These are phyloP conservation scores for Gilbertella persicaria DNA, from an alignment of 371 early-diverging fungal species.

Conservation along the genomic window DNA sequence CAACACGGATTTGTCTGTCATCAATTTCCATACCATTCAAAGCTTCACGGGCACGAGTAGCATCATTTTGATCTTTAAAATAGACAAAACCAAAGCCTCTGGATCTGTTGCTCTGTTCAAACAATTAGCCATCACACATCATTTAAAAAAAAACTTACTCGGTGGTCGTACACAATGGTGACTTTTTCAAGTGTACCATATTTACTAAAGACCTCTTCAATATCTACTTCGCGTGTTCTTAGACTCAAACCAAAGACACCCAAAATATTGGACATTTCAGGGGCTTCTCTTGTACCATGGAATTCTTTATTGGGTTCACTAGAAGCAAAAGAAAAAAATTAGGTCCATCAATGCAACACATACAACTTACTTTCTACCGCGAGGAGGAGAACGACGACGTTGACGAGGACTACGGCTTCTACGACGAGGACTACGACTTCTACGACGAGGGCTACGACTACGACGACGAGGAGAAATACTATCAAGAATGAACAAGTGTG, in stretches of 20 bases:
- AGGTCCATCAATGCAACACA: background rate
- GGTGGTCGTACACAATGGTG: conserved; percentile 61
- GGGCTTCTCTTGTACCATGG: conserved; percentile 50
- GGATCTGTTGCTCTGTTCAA: conserved; percentile 46
- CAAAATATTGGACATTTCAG: conserved; percentile 61
- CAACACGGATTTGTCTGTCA: conserved; percentile 79
- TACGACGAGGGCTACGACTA: conserved; percentile 35
- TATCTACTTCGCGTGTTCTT: conserved; percentile 65
- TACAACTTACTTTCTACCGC: conserved; percentile 24
- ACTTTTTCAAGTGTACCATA: conserved; percentile 66
- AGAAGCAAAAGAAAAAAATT: background rate
- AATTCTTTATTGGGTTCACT: conserved; percentile 42
- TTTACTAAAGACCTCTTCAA: conserved; percentile 69
- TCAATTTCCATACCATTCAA: conserved; percentile 57
- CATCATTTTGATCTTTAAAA: conserved; percentile 75
- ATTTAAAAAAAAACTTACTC: conserved; percentile 37
- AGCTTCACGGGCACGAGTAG: conserved; percentile 77
- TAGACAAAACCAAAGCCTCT: conserved; percentile 89
- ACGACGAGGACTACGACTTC: conserved; percentile 33
- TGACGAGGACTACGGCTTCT: conserved; percentile 36
- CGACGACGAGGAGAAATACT: conserved; percentile 31
- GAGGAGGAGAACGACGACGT: conserved; percentile 32
- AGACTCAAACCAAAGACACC: conserved; percentile 85
- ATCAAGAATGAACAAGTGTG: background rate
- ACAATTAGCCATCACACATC: background rate